phyloP scores from a whole-genome alignment of 1,284 basidiomycete genomes.

The Naganishia sp. region DNA sequence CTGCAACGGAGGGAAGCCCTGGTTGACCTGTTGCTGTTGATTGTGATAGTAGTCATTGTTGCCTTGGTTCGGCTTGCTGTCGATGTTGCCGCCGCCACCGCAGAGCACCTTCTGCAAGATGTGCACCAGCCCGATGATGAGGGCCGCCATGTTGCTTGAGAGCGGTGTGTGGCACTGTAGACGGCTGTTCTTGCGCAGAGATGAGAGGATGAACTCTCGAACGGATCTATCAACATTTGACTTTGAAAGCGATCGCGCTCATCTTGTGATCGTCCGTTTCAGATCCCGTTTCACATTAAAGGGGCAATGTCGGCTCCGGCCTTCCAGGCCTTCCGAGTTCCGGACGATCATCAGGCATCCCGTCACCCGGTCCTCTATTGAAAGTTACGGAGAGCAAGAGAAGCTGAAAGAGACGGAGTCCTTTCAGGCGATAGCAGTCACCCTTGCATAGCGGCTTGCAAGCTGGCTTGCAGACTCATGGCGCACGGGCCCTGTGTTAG shows the following conservation, averaged over 20 bases:
- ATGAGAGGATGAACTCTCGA: background rate
- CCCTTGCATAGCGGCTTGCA: no score
- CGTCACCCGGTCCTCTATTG: background rate
- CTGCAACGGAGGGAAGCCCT: constrained; percentile 39
- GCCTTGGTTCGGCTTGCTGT: constrained; percentile 35
- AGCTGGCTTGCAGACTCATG: no score
- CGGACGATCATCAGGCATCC: background rate
- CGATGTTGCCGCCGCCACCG: constrained; percentile 5
- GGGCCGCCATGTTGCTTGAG: constrained; percentile 15
- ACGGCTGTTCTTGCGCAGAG: background rate
- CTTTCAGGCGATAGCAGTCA: no score
- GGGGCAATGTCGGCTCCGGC: no score
- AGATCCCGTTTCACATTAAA: background rate
- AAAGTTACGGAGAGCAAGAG: no score
- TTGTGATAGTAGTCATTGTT: constrained; percentile 36
- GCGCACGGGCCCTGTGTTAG: no score
- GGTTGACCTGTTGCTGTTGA: constrained; percentile 38
- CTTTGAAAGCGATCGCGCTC: background rate
- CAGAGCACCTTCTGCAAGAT: constrained; percentile 35
- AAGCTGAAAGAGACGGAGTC: no score
- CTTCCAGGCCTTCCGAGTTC: background rate
- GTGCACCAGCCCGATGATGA: constrained; percentile 29
- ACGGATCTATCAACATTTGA: background rate
- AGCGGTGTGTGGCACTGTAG: no score
- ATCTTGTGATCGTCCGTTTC: constrained; percentile 1